Evolutionary conservation across 495 filamentous ascomycete genomes (phyloP).

Genomic region (Aspergillus coremiiformis): DNA sequence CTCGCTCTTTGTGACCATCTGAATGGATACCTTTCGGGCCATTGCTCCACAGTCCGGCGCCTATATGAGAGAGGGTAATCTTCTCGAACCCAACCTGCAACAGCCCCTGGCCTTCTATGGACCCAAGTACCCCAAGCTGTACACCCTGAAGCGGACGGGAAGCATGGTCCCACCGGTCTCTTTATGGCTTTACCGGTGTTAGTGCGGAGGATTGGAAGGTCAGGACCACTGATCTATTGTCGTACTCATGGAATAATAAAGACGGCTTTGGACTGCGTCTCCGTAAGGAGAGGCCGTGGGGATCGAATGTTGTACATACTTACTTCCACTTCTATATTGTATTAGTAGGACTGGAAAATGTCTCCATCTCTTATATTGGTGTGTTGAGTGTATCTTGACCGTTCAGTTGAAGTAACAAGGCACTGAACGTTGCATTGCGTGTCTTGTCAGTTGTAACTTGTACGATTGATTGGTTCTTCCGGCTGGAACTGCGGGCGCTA

Average conservation of each 20-base stretch:
- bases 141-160: slow-evolving; percentile 45
- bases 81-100: slow-evolving; percentile 56
- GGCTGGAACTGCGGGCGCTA: no score
- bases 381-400: no score
- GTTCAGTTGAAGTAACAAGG: no score
- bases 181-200: slow-evolving; percentile 49
- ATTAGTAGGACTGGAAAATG: no score
- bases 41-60: slow-evolving; percentile 29
- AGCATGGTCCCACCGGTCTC: slow-evolving; percentile 47
- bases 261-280: slow-evolving; percentile 23
- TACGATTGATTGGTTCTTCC: no score
- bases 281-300: no score
- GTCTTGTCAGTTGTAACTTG: no score
- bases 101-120: slow-evolving; percentile 59
- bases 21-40: slow-evolving; percentile 43
- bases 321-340: no score
- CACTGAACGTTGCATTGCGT: no score
- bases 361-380: no score
- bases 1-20: slow-evolving; percentile 10
- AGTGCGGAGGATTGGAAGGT: slow-evolving; percentile 48
- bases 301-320: no score
- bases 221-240: slow-evolving; percentile 21
- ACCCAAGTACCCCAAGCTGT: slow-evolving; percentile 42
- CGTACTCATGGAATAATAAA: slow-evolving; percentile 28
- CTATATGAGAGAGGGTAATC: slow-evolving; percentile 43